Evolutionary conservation across 2,329 filamentous ascomycete species (phyloP).

Genomic region (Leptosphaerulina australis): DNA sequence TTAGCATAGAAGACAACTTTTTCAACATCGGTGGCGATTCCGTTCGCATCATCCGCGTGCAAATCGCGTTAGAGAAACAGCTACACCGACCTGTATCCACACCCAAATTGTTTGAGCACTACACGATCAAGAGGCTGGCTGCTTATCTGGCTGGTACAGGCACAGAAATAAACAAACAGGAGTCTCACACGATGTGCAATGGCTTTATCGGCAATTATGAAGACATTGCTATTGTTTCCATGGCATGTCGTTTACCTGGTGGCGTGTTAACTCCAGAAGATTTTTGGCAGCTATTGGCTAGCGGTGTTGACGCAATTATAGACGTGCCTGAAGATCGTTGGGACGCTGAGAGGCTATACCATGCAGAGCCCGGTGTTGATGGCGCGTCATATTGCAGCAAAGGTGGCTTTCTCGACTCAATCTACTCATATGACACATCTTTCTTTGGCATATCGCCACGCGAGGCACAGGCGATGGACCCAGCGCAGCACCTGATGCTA

Average conservation of each 20-base stretch:
- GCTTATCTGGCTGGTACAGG: no score
- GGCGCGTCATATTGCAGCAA: conserved; percentile 4
- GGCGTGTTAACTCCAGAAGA: conserved; percentile 17
- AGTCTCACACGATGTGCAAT: no score
- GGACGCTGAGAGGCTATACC: conserved; percentile 10
- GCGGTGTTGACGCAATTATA: conserved; percentile 18
- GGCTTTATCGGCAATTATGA: no score
- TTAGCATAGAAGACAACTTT: no score
- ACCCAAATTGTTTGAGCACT: no score
- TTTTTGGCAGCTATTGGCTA: conserved; percentile 22
- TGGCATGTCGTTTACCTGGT: conserved; percentile 22
- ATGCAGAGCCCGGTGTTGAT: conserved; percentile 10
- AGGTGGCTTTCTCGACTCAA: conserved; percentile 34
- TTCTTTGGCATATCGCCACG: conserved; percentile 34
- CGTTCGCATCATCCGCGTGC: no score
- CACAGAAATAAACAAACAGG: no score
- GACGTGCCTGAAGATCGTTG: conserved; percentile 12
- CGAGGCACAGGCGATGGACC: conserved; percentile 36
- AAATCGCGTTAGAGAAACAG: no score
- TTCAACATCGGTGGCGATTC: no score
- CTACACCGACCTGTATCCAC: no score
- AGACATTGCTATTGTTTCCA: conserved; percentile 20
- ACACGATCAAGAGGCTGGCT: no score
- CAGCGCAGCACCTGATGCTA: conserved; percentile 34
- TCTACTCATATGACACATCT: conserved; percentile 43